A percentile compares a stretch with the other conserved stretches of the same genome.
phyloP scores from a whole-genome alignment of 2,329 filamentous ascomycete genomes.

The Lachnellula hyalina region DNA sequence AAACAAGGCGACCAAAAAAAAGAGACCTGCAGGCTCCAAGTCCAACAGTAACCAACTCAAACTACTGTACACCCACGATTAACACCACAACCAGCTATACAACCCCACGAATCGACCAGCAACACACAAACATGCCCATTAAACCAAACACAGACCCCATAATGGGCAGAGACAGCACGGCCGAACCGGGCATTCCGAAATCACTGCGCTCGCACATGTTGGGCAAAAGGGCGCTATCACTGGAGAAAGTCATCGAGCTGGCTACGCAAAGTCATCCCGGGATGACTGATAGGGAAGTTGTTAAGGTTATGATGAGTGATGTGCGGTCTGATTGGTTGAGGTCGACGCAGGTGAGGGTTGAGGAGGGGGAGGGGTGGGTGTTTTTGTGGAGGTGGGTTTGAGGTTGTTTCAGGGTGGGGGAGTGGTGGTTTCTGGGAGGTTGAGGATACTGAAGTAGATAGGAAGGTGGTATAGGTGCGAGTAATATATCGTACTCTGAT shows the following conservation, averaged over 20 bases:
- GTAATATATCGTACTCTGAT: constrained; percentile 41
- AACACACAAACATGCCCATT: no score
- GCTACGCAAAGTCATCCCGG: background rate
- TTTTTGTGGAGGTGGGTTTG: background rate
- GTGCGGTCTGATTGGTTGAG: background rate
- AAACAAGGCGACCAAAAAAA: no score
- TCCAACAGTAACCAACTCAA: no score
- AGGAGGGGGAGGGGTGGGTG: background rate
- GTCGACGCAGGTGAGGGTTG: background rate
- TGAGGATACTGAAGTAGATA: constrained; percentile 39
- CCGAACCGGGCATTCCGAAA: background rate
- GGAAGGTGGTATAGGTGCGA: constrained; percentile 54
- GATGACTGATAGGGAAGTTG: background rate
- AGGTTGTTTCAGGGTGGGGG: background rate
- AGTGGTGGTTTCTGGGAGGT: no score
- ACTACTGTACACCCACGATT: no score
- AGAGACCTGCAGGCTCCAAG: no score
- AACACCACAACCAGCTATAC: no score
- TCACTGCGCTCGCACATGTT: background rate
- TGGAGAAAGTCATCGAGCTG: background rate
- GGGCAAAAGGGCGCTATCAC: background rate
- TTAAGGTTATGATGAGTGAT: background rate
- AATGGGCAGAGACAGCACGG: background rate
- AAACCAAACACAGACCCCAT: background rate
- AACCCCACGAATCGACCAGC: no score